Evolutionary conservation across 208 protist genomes (phyloP), one percentile per base, ranked within the genome.

Genomic region (Hexamita inflata): DNA sequence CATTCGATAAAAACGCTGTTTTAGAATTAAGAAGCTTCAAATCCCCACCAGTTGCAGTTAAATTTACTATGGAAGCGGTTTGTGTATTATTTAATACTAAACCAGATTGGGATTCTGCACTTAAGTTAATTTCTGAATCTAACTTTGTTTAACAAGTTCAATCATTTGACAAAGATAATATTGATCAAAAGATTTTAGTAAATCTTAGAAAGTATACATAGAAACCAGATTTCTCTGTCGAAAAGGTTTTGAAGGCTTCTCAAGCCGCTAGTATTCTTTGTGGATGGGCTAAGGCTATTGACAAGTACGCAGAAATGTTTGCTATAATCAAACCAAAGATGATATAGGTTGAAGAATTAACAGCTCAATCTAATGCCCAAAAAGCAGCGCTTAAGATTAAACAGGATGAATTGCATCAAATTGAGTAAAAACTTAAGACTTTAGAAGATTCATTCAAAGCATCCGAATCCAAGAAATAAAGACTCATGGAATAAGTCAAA

Each of bases 111-210:
- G 64, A 70, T n/a, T 45, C 32, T 9, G 64, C 64, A 24, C 64
- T 42, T n/a, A 70, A 70, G 35, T n/a, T 70, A 42, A 9, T 70
- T 2, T 40, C 4, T 9, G 28, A 91, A 70, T 83, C 85, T n/a
- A 84, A 89, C 32, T 89, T 96, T 77, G 82, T 97, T n/a, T 83
- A 92, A 70, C 89, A 89, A 84, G 89, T 95, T 58, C 83, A 87
- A n/a, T 84, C 75, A 38, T 96, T 93, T 83, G 89, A 93, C 41
- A 94, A 92, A 41, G 93, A 95, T 78, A 92, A 92, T 73, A 91
- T 96, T 75, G 88, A 91, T 70, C 85, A 85, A 9, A 59, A 81
- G 0, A 85, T 89, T 26, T 78, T 94, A 59, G 89, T 90, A 77
- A 90, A 86, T 79, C 88, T 95, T 28, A 81, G 91, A 60, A 92